Conservation (phyloP, 2,329 filamentous ascomycete species). For the Amauroascus verrucosus region DNA sequence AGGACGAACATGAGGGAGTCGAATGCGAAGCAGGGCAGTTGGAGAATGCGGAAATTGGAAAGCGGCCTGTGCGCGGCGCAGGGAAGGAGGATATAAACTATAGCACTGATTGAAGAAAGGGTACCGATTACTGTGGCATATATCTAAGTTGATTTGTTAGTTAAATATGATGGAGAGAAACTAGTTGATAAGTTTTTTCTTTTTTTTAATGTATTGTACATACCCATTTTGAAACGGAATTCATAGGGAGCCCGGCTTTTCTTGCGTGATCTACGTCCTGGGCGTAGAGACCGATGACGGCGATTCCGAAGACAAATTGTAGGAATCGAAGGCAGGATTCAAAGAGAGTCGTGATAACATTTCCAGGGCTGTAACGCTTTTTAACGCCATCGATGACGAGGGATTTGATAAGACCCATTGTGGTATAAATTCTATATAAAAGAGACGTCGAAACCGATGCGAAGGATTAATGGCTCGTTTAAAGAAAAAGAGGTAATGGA, state of each 20-base stretch:
- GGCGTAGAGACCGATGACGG: slow-evolving; percentile 70
- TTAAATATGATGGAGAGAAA: too few species aligned
- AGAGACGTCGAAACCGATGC: neutral
- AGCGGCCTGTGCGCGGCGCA: slow-evolving; percentile 34
- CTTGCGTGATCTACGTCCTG: slow-evolving; percentile 51
- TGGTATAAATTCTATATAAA: neutral
- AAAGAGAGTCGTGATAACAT: slow-evolving; percentile 18
- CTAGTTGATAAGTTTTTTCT: too few species aligned
- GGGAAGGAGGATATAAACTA: slow-evolving; percentile 57
- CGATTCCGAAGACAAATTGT: slow-evolving; percentile 65
- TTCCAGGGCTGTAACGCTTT: slow-evolving; percentile 17
- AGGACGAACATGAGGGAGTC: slow-evolving; percentile 63
- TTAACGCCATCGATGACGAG: slow-evolving; percentile 18
- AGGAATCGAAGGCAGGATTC: slow-evolving; percentile 53
- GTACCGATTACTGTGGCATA: slow-evolving; percentile 63
- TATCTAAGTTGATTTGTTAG: slow-evolving; percentile 35
- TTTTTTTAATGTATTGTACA: slow-evolving; percentile 19
- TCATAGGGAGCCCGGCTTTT: slow-evolving; percentile 41
- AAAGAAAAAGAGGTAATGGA: neutral
- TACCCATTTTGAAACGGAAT: slow-evolving; percentile 57
- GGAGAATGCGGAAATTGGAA: slow-evolving; percentile 20
- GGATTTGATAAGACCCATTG: slow-evolving; percentile 14
- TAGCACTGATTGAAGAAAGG: slow-evolving; percentile 53
- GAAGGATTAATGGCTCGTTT: too few species aligned
- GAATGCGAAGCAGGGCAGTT: slow-evolving; percentile 50